These are phyloP conservation scores for Micromonas commoda DNA, from an alignment of 139 green algal genomes.

Conservation along the genomic window DNA sequence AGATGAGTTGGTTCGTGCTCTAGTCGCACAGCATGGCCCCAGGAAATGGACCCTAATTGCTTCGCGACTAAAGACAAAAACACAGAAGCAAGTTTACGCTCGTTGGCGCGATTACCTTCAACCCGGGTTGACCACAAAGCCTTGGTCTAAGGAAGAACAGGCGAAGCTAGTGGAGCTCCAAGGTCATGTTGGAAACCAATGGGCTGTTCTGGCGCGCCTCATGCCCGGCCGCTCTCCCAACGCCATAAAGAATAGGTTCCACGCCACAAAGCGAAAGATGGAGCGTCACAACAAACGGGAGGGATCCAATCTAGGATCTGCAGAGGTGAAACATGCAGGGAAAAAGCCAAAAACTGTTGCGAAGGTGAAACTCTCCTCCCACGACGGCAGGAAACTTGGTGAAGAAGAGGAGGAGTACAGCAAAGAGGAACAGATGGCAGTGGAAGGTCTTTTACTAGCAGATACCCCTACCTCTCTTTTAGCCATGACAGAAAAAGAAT, in stretches of 20 bases:
- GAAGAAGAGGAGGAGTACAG: no score
- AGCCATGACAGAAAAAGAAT: not conserved
- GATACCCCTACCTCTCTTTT: not conserved
- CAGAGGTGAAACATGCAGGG: not conserved
- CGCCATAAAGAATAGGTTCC: conserved; percentile 27
- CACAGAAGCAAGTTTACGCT: conserved; percentile 29
- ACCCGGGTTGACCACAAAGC: conserved; percentile 11
- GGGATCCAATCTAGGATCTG: not conserved
- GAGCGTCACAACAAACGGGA: not conserved
- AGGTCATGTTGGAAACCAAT: conserved; percentile 17
- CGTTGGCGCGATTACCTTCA: conserved; percentile 29
- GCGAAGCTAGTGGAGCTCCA: conserved; percentile 2
- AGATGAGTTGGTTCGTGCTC: conserved; percentile 9
- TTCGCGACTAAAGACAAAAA: conserved; percentile 3
- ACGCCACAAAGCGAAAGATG: conserved; percentile 21
- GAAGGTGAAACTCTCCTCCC: not conserved
- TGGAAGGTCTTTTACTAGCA: not conserved
- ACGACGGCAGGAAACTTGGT: no score
- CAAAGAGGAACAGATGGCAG: not conserved
- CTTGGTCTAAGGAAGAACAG: conserved; percentile 18
- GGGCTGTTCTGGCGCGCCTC: conserved; percentile 19
- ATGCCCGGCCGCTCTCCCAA: conserved; percentile 24
- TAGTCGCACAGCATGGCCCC: conserved; percentile 4
- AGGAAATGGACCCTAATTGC: conserved; percentile 26
- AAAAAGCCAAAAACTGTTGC: not conserved